Evolutionary conservation across 2,329 filamentous ascomycete species (phyloP), one percentile per base, ranked within the genome.

Genomic region (Aureobasidium sp.): DNA sequence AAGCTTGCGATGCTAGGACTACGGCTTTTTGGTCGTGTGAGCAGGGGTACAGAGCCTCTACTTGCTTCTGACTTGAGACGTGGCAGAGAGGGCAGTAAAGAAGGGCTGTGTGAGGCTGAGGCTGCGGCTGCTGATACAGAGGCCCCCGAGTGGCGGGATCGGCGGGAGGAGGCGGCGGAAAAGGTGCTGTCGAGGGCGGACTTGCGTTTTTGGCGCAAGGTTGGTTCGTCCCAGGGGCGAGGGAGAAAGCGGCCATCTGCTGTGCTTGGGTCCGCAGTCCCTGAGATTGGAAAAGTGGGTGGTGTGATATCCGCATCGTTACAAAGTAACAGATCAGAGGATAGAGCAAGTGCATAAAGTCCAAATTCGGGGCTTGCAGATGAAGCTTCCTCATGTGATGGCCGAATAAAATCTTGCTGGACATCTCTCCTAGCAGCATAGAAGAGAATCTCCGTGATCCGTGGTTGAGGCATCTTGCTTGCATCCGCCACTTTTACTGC

Each of bases 91-190:
- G 70, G 73, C 49, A 60, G 25, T 4, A 36, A 15, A 45, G 63
- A 37, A 22, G 41, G 14, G 22, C 15, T 42, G 17, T 34, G 44
- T 31, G 8, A 14, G 12, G 51, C 6, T 5, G 22, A 34, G 9
- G 70, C 69, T 12, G 77, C 76, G 3, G 78, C 75, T 9, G 76
- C 77, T 2, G 77, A 68, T 4, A 80, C 68, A 31, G 75, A 73
- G 61, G 75, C 72, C 1, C 78, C 79, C 4, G 77, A 78, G 12
- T 73, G 72, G 17, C 74, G 70, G 36, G 73, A 74, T 1, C 75
- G 73, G 3, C 74, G 74, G 51, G 78, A 72, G 1, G 73, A 72
- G 4, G 79, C 79, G 67, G 78, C 76, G 52, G 81, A 77, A 56
- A 82, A 80, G 4, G 80, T 68, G 37, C 77, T 74, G 7, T 68